These are phyloP conservation scores for Epichloe elymi DNA, from an alignment of 2,329 filamentous ascomycete genomes.

Conservation along the genomic window DNA sequence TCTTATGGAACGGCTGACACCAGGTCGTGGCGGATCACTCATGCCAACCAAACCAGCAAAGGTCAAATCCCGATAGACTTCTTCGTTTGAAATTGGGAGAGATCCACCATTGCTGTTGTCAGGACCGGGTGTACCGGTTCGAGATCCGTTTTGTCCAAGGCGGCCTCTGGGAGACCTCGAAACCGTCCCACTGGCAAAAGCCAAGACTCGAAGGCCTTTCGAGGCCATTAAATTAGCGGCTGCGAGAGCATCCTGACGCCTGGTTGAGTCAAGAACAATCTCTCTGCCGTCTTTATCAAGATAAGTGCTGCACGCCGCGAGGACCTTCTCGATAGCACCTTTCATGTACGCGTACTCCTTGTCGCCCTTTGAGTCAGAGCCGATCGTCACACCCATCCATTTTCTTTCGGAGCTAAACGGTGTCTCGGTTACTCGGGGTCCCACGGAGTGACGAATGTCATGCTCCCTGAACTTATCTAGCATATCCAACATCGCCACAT, in stretches of 20 bases:
- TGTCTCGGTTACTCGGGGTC: conserved; percentile 70
- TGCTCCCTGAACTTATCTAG: conserved; percentile 85
- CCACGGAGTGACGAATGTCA: conserved; percentile 76
- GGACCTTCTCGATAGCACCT: conserved; percentile 76
- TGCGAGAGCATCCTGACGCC: conserved; percentile 59
- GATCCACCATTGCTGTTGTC: conserved; percentile 27
- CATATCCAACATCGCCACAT: conserved; percentile 91
- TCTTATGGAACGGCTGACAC: conserved; percentile 78
- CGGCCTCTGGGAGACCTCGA: conserved; percentile 30
- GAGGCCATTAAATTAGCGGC: conserved; percentile 80
- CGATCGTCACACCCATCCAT: conserved; percentile 96
- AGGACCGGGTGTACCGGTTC: conserved; percentile 39
- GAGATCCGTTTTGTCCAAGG: conserved; percentile 23
- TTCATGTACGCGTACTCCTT: conserved; percentile 89
- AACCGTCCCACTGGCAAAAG: conserved; percentile 77
- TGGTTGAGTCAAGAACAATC: conserved; percentile 65
- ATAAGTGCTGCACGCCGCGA: conserved; percentile 83
- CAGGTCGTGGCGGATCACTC: conserved; percentile 88
- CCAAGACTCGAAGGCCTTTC: conserved; percentile 79
- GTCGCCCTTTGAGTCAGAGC: conserved; percentile 42
- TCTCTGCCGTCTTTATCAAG: conserved; percentile 76
- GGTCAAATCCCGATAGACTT: conserved; percentile 67
- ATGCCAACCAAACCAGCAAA: conserved; percentile 93
- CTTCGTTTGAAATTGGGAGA: conserved; percentile 42
- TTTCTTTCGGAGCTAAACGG: conserved; percentile 96